Evolutionary conservation across 2,329 filamentous ascomycete species (phyloP), one percentile per base, ranked within the genome.

Genomic region (Colletotrichum liriopes): DNA sequence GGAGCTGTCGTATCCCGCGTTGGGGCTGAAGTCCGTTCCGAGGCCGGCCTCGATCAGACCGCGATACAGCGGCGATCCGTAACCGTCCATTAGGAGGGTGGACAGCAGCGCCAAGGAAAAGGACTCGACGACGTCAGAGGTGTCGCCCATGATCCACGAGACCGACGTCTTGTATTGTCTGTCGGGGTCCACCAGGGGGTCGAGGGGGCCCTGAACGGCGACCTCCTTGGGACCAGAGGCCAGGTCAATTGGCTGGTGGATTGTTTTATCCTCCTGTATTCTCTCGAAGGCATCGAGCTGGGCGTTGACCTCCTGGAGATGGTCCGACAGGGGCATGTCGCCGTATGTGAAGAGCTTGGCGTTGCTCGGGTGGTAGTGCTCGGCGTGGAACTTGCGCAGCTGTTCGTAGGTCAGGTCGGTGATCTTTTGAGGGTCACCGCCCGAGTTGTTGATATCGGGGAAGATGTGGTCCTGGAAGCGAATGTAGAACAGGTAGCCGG

Each of bases 331-430:
- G 1, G 95, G 93, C 90, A 98, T 95, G 79, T 98, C 93, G 63
- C 96, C 96, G 77, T 99, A 99, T 0, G 96, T 98, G 78, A 98
- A 91, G 54, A 99, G 88, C 83, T 98, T 98, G 56, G 96, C 93
- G 82, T 99, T 99, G 84, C 95, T 98, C 0, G 96, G 96, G 81
- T 99, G 96, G 81, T 99, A 99, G 83, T 99, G 95, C 75, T 95
- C 91, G 54, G 92, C 92, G 75, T 98, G 97, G 81, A 98, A 99
- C 52, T 92, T 90, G 78, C 92, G 93, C 61, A 99, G 86, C 80
- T 98, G 94, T 77, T 96, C 91, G 82, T 98, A 95, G 0, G 95
- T 98, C 73, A 99, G 85, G 77, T 98, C 94, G 39, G 96, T 98
- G 77, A 99, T 99, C 82, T 96, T 97, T 78, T 96, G 93, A 0